Evolutionary conservation across 108 stramenopile species (phyloP).

Genomic region (Seminavis robusta): DNA sequence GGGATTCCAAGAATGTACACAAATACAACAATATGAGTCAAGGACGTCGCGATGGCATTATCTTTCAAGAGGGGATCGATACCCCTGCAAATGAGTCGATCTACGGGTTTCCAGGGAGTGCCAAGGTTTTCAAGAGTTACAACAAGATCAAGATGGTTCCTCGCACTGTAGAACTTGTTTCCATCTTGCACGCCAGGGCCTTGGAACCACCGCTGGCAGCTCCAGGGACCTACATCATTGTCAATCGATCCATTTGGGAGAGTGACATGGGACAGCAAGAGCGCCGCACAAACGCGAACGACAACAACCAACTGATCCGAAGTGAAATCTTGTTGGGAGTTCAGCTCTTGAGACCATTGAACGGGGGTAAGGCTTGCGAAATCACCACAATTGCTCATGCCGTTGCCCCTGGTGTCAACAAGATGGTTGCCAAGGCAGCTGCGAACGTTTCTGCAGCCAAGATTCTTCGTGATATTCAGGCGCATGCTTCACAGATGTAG

Average conservation of each 20-base stretch:
- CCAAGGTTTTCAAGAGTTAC: conserved; percentile 29
- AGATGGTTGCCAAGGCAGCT: too few species aligned
- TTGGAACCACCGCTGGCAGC: too few species aligned
- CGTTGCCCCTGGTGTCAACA: too few species aligned
- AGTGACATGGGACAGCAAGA: conserved; percentile 1
- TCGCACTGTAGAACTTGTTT: conserved; percentile 33
- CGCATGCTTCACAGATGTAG: too few species aligned
- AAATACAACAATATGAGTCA: conserved; percentile 44
- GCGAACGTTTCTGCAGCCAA: too few species aligned
- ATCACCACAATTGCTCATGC: too few species aligned
- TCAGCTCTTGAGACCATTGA: too few species aligned
- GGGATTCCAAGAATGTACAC: conserved; percentile 21
- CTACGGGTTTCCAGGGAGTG: conserved; percentile 17
- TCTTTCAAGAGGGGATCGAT: conserved; percentile 6
- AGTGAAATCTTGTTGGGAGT: too few species aligned
- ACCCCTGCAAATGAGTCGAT: conserved; percentile 13
- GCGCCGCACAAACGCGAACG: too few species aligned
- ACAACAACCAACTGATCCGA: too few species aligned
- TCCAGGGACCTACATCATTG: conserved; percentile 23
- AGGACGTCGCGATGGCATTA: conserved; percentile 26
- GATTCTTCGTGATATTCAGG: too few species aligned
- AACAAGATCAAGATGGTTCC: conserved; percentile 25
- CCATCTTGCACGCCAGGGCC: conserved; percentile 26
- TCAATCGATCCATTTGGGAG: conserved; percentile 40
- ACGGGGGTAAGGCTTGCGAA: too few species aligned